Conservation (phyloP, 2,329 filamentous ascomycete species). For the Scedosporium dehoogii region DNA sequence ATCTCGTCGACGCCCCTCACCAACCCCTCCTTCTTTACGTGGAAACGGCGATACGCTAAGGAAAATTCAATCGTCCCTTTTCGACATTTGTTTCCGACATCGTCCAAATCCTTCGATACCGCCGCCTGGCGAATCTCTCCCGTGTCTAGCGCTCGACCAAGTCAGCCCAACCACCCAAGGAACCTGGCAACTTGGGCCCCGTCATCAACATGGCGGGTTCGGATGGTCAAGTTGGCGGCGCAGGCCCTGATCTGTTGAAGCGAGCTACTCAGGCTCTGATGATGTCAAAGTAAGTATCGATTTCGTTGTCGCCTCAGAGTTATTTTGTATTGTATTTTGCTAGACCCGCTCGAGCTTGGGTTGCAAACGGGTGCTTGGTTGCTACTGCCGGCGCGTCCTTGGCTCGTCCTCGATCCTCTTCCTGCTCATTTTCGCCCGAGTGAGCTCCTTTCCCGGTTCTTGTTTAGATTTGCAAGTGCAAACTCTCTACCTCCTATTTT, state of each 20-base stretch:
- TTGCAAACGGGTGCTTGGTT: constrained; percentile 1
- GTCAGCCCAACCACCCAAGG: not conserved
- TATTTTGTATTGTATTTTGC: constrained; percentile 9
- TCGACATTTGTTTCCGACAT: not conserved
- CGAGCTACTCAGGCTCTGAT: constrained; percentile 55
- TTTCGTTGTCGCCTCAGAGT: constrained; percentile 14
- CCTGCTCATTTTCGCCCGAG: not conserved
- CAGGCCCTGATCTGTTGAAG: constrained; percentile 46
- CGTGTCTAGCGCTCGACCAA: not conserved
- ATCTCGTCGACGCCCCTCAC: not conserved
- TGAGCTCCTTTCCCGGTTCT: not conserved
- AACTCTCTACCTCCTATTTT: not conserved
- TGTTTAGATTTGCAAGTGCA: not conserved
- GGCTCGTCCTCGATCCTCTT: not conserved
- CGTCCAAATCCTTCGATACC: not conserved
- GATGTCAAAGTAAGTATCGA: constrained; percentile 46
- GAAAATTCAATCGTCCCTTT: not conserved
- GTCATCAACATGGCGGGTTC: constrained; percentile 36
- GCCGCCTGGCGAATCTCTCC: not conserved
- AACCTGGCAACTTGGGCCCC: not conserved
- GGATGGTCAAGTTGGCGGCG: constrained; percentile 30
- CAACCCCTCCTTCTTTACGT: not conserved
- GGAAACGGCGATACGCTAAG: not conserved
- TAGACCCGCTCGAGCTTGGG: constrained; percentile 8
- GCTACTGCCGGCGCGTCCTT: not conserved